Conservation (phyloP, 129 eudicot genomes). For the Chrysanthemum lavandulifolium region DNA sequence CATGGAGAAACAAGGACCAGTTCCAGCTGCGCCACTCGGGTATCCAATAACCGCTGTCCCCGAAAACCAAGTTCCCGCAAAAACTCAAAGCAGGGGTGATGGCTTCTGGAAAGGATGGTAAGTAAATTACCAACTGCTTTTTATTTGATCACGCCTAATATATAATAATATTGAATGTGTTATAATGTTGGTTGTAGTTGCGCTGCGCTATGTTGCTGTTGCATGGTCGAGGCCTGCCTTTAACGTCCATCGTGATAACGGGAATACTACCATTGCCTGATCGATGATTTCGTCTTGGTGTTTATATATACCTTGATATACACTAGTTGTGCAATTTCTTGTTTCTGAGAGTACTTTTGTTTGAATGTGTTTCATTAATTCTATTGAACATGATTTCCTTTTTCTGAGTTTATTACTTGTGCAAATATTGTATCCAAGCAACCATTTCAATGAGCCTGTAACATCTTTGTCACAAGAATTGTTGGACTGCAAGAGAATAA, state of each 20-base stretch:
- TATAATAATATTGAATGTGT: not conserved
- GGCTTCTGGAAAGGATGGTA: conserved; percentile 71
- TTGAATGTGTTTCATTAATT: not conserved
- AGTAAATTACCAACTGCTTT: not conserved
- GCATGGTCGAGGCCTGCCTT: conserved; percentile 37
- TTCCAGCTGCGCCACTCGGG: conserved; percentile 33
- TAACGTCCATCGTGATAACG: conserved; percentile 7
- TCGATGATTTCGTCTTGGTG: too few species aligned
- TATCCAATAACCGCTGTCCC: conserved; percentile 40
- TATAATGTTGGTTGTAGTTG: conserved; percentile 26
- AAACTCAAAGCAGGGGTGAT: conserved; percentile 49
- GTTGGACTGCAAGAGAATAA: too few species aligned
- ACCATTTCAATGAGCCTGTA: too few species aligned
- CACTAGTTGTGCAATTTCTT: not conserved
- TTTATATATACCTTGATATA: not conserved
- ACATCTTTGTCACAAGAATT: too few species aligned
- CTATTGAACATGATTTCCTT: not conserved
- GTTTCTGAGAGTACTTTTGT: not conserved
- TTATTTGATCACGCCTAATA: not conserved
- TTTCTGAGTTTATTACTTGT: too few species aligned
- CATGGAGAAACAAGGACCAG: conserved; percentile 22
- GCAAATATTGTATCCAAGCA: too few species aligned
- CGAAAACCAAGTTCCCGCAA: conserved; percentile 1
- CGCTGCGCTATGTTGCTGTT: conserved; percentile 55
- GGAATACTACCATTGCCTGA: not conserved